Percentiles rank a stretch among this genome's conserved stretches.
Evolutionary conservation across 495 filamentous ascomycete genomes (phyloP).

Genomic region (Hypoxylon perforatum): DNA sequence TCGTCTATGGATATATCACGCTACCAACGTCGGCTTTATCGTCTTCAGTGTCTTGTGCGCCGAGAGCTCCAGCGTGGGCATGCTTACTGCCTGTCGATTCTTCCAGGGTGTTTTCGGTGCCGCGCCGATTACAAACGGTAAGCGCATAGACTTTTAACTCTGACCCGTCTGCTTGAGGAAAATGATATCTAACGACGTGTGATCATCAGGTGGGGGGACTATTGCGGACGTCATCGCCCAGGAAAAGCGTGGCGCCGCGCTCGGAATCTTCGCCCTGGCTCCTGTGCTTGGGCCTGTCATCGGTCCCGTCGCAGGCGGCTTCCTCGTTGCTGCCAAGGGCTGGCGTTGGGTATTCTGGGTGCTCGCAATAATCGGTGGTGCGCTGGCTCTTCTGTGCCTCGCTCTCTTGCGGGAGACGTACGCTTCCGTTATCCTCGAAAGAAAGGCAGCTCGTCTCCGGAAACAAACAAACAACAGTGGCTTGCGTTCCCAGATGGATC

Average conservation of each 20-base stretch:
- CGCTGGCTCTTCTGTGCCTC: slow-evolving; percentile 41
- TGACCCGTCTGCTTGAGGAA: too few relatives aligned
- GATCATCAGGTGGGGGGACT: slow-evolving; percentile 50
- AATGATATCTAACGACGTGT: too few relatives aligned
- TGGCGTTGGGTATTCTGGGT: slow-evolving; percentile 60
- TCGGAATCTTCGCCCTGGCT: slow-evolving; percentile 59
- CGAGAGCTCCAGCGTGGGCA: slow-evolving; percentile 47
- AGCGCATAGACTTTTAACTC: too few relatives aligned
- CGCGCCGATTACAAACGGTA: slow-evolving; percentile 57
- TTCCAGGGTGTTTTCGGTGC: slow-evolving; percentile 56
- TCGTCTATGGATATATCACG: slow-evolving; percentile 56
- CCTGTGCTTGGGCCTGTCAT: slow-evolving; percentile 58
- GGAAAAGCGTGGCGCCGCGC: slow-evolving; percentile 56
- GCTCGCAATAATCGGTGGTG: slow-evolving; percentile 46
- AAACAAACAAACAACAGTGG: not conserved
- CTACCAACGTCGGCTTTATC: slow-evolving; percentile 55
- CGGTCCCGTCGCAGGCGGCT: slow-evolving; percentile 64
- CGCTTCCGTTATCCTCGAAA: slow-evolving; percentile 50
- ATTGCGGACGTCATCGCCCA: slow-evolving; percentile 59
- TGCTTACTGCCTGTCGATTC: slow-evolving; percentile 61
- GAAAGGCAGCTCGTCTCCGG: not conserved
- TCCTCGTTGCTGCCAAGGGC: slow-evolving; percentile 42
- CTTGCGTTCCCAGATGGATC: too few relatives aligned
- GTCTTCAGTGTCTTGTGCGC: slow-evolving; percentile 59
- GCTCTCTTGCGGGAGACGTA: slow-evolving; percentile 55